Evolutionary conservation across 495 filamentous ascomycete species (phyloP).

Genomic region (Choiromyces venosus): DNA sequence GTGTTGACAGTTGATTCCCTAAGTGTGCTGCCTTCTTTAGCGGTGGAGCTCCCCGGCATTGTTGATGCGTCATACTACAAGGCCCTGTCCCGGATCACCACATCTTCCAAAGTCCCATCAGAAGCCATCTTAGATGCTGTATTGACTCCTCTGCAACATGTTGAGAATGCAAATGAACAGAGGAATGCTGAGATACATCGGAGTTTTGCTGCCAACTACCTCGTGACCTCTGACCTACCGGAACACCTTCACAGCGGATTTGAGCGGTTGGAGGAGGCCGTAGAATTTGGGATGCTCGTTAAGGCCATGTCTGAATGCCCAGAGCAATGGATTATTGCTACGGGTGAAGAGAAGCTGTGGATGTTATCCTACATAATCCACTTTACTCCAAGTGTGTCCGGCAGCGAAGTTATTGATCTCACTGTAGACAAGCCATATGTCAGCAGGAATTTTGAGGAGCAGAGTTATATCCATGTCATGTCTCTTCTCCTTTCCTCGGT

Average conservation of each 20-base stretch:
- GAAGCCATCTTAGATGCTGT: conserved; percentile 42
- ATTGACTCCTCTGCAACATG: conserved; percentile 50
- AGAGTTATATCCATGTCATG: conserved; percentile 62
- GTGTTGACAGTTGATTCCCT: conserved; percentile 17
- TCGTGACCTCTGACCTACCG: conserved; percentile 50
- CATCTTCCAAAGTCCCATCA: conserved; percentile 36
- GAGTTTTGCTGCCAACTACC: conserved; percentile 54
- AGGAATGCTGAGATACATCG: conserved; percentile 47
- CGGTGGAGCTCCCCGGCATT: conserved; percentile 34
- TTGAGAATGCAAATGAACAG: conserved; percentile 48
- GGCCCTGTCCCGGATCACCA: conserved; percentile 30
- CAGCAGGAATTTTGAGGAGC: conserved; percentile 5
- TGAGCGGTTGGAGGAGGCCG: conserved; percentile 41
- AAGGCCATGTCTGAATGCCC: conserved; percentile 24
- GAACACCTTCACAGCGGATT: conserved; percentile 44
- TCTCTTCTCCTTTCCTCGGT: conserved; percentile 59
- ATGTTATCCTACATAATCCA: conserved; percentile 75
- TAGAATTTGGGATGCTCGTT: conserved; percentile 26
- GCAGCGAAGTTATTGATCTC: conserved; percentile 44
- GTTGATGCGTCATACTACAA: conserved; percentile 39
- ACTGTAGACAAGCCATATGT: conserved; percentile 31
- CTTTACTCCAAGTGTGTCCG: conserved; percentile 54
- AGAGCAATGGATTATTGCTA: conserved; percentile 29
- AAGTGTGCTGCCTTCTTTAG: conserved; percentile 20
- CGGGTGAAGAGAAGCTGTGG: conserved; percentile 56